Base-by-base conservation (phyloP, 2,329 filamentous ascomycete species). In the Venturia effusa region DNA sequence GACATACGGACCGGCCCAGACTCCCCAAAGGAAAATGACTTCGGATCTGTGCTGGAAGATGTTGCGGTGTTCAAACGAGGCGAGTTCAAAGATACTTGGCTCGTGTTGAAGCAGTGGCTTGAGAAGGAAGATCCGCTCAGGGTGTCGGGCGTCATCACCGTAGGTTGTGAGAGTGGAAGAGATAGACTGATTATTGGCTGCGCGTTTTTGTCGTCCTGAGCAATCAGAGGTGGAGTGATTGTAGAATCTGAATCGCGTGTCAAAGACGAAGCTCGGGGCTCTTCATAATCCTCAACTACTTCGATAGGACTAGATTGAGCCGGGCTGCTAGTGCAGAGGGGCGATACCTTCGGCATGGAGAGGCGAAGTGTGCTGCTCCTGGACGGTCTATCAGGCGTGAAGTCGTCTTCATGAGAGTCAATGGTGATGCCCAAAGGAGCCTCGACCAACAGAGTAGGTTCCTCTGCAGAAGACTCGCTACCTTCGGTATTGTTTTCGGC, bases 61-160 rank as follows among this genome's bases (percentile, higher is more conserved):
- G 88, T 85, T 2, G 89, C 86, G 1, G 89, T 92, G 6, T 88
- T 89, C 34, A 91, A 83, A 24, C 87, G 83, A 62, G 89, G 86
- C 0, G 84, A 84, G 67, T 92, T 89, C 64, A 89, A 86, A 0
- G 78, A 80, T 4, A 84, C 86, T 74, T 78, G 89, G 78, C 65
- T 86, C 79, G 66, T 87, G 83, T 70, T 69, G 64, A 77, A 75
- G 62, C 88, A 83, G 0, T 88, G 89, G 5, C 88, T 91, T 0
- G 88, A 82, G 70, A 80, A 76, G 0, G 79, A 81, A 4, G 85
- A 78, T 67, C 84, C 81, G 61, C 83, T 82, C 66, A 65, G 30
- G n/a, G 64, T 64, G n/a, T 88, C 83, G 62, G 87, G 85, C 10
- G 88, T 86, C 73, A 87, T 86, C 67, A 83, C 72, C n/a, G 84